phyloP scores from a whole-genome alignment of 2,329 filamentous ascomycete species.

The Phyllosticta citrichinensis region DNA sequence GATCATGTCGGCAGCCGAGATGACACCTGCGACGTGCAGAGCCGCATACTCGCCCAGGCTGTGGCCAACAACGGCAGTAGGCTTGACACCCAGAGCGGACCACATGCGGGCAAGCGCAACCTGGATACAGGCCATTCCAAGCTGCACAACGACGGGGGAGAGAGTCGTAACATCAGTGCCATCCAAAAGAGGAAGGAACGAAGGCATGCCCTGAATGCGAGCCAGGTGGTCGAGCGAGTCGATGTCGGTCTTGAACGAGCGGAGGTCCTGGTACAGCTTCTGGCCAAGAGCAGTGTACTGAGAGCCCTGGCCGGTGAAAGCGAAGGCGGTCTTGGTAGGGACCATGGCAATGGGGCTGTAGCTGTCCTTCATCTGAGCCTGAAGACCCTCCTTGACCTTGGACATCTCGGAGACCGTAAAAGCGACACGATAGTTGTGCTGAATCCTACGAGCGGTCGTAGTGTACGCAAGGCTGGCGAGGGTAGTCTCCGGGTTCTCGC shows the following conservation, averaged over 20 bases:
- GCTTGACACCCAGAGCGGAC: constrained; percentile 44
- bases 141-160: constrained; percentile 43
- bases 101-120: constrained; percentile 44
- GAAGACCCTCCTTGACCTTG: constrained; percentile 36
- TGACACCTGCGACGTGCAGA: constrained; percentile 58
- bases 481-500: constrained; percentile 34
- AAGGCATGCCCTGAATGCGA: constrained; percentile 37
- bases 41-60: constrained; percentile 68
- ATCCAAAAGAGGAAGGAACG: constrained; percentile 39
- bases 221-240: constrained; percentile 39
- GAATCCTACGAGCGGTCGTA: constrained; percentile 42
- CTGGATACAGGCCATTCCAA: constrained; percentile 44
- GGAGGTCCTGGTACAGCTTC: constrained; percentile 39
- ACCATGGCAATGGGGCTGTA: constrained; percentile 46
- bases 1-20: constrained; percentile 61
- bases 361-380: constrained; percentile 38
- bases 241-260: constrained; percentile 40
- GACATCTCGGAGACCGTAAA: constrained; percentile 37
- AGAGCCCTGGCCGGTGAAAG: constrained; percentile 44
- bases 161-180: constrained; percentile 40
- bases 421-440: constrained; percentile 43
- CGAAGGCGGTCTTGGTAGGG: constrained; percentile 40
- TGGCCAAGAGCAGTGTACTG: constrained; percentile 43
- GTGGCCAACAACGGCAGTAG: constrained; percentile 43
- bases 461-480: constrained; percentile 43